phyloP scores from a whole-genome alignment of 148 eudicot species.

The Rhododendron molle region DNA sequence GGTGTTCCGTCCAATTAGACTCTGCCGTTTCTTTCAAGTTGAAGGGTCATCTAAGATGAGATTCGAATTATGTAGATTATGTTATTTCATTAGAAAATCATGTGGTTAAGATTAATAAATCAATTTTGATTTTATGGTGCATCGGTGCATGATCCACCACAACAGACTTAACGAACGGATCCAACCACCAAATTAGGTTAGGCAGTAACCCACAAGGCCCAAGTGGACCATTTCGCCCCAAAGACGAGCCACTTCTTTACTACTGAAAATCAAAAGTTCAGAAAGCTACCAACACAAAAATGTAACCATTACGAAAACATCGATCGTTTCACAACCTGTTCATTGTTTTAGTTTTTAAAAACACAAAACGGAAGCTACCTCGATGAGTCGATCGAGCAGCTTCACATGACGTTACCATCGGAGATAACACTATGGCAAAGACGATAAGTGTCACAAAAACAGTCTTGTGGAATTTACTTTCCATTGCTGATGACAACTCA shows the following conservation, averaged over 20 bases:
- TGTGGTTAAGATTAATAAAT: too few relatives aligned
- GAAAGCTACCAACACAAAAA: background rate
- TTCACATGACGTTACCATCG: background rate
- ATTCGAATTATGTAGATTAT: too few relatives aligned
- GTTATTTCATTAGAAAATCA: too few relatives aligned
- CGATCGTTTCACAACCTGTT: background rate
- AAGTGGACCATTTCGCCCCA: background rate
- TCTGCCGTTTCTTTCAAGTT: background rate
- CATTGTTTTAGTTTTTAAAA: background rate
- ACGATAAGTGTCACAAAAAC: background rate
- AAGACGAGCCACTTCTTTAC: background rate
- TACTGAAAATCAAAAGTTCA: background rate
- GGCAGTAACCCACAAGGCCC: background rate
- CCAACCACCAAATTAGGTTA: background rate
- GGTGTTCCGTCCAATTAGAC: background rate
- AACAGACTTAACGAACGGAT: background rate
- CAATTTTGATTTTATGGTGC: too few relatives aligned
- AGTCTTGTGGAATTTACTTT: background rate
- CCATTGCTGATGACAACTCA: background rate
- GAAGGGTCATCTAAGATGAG: too few relatives aligned
- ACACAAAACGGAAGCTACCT: background rate
- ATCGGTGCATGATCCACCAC: too few relatives aligned
- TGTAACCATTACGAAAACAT: background rate
- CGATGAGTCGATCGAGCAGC: background rate
- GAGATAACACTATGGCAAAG: constrained; percentile 1